Percentiles rank a stretch among this genome's conserved stretches.
These are phyloP conservation scores for Daldinia loculata DNA, from an alignment of 495 filamentous ascomycete species.

Conservation along the genomic window DNA sequence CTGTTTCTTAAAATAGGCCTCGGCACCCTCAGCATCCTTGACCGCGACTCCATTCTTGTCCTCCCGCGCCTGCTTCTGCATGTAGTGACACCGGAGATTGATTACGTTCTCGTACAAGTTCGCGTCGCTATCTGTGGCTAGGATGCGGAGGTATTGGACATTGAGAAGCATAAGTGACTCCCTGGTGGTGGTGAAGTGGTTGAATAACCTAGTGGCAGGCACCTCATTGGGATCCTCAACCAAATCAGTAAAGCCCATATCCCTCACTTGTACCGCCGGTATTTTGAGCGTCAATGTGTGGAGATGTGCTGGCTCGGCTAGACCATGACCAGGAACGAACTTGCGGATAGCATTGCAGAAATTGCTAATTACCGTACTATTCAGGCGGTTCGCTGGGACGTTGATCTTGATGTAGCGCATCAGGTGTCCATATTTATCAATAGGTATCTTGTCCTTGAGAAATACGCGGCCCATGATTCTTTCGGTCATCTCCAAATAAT, in stretches of 20 bases:
- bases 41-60: background rate
- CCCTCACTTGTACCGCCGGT: constrained; percentile 2
- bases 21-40: constrained; percentile 12
- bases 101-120: constrained; percentile 27
- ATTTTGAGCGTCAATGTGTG: constrained; percentile 49
- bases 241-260: background rate
- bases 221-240: background rate
- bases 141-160: constrained; percentile 41
- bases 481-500: constrained; percentile 1
- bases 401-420: constrained; percentile 51
- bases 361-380: background rate
- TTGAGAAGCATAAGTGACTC: constrained; percentile 30
- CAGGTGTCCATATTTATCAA: constrained; percentile 49
- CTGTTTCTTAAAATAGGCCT: background rate
- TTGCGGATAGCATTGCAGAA: constrained; percentile 30
- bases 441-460: constrained; percentile 36
- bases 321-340: constrained; percentile 29
- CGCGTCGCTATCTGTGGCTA: constrained; percentile 31
- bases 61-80: constrained; percentile 16
- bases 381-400: constrained; percentile 46
- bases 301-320: constrained; percentile 40
- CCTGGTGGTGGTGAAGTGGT: constrained; percentile 5
- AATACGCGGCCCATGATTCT: background rate
- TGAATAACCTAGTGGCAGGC: constrained; percentile 33
- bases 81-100: constrained; percentile 25